A percentile compares a stretch with the other conserved stretches of the same genome.
Evolutionary conservation across 306 rosid species (phyloP).

Genomic region (peach (Prunus persica)): Prunus_persica_NCBIv2 NC_034016.1:21959001-21959500

Average conservation of each 20-base stretch:
- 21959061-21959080: constrained; percentile 59
- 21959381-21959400: constrained; percentile 90
- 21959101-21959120: constrained; percentile 84
- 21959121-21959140: constrained; percentile 90
- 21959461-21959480: constrained; percentile 59
- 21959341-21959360: constrained; percentile 88
- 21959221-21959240: constrained; percentile 88
- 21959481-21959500: constrained; percentile 68
- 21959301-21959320: constrained; percentile 81
- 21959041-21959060: constrained; percentile 79
- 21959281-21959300: constrained; percentile 70
- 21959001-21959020: constrained; percentile 98
- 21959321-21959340: constrained; percentile 76
- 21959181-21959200: constrained; percentile 57
- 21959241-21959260: constrained; percentile 73
- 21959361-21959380: constrained; percentile 96
- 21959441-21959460: constrained; percentile 68
- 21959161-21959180: constrained; percentile 72
- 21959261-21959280: constrained; percentile 86
- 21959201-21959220: constrained; percentile 69
- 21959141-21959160: constrained; percentile 85
- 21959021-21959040: constrained; percentile 85
- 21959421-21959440: constrained; percentile 75
- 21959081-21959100: constrained; percentile 78
- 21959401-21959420: constrained; percentile 65